These are phyloP conservation scores for Russula brevipes DNA, from an alignment of 768 basidiomycete species.

Conservation along the genomic window DNA sequence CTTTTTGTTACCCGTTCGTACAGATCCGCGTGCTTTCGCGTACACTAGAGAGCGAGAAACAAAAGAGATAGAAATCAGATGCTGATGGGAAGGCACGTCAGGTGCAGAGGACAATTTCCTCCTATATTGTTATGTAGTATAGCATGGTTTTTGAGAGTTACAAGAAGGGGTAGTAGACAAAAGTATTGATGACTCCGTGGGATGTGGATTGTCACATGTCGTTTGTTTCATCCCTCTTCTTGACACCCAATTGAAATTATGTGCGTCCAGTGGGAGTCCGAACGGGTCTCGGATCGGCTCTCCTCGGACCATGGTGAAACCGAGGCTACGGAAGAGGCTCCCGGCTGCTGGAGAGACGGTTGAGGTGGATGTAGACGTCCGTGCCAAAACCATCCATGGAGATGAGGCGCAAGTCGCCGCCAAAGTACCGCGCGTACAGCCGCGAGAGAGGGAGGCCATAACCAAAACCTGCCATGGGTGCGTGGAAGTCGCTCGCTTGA, in stretches of 20 bases:
- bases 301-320: neutral
- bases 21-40: too few species aligned
- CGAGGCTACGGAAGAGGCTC: slow-evolving; percentile 62
- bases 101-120: too few species aligned
- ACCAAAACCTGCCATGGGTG: slow-evolving; percentile 96
- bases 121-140: too few species aligned
- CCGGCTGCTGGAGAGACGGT: slow-evolving; percentile 74
- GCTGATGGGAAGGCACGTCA: too few species aligned
- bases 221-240: neutral
- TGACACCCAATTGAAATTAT: too few species aligned
- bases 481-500: slow-evolving; percentile 85
- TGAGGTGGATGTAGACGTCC: slow-evolving; percentile 90
- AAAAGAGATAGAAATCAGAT: too few species aligned
- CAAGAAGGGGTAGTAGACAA: too few species aligned
- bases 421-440: slow-evolving; percentile 95
- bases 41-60: too few species aligned
- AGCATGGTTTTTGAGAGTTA: too few species aligned
- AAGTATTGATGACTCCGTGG: too few species aligned
- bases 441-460: slow-evolving; percentile 91
- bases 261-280: neutral
- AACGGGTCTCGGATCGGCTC: neutral
- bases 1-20: too few species aligned
- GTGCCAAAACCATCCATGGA: slow-evolving; percentile 99
- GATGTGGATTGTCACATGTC: neutral
- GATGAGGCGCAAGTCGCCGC: slow-evolving; percentile 86